Conservation (phyloP, 2,329 filamentous ascomycete species). For the Beauveria sp. region DNA sequence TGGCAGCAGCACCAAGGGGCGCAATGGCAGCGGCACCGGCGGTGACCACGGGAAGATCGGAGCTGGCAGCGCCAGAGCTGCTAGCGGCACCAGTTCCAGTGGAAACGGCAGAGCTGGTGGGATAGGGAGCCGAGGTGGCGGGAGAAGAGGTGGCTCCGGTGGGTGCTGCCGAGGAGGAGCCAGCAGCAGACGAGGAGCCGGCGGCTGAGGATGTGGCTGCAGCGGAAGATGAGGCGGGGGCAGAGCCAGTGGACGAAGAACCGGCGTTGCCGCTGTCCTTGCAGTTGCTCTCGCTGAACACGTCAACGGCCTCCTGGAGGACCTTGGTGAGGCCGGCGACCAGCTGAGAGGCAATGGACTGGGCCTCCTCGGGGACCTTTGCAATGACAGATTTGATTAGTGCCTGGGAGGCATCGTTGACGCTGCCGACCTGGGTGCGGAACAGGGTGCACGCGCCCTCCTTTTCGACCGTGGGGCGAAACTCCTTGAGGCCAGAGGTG, state of each 20-base stretch:
- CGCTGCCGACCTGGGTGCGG: constrained; percentile 16
- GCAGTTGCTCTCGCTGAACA: constrained; percentile 19
- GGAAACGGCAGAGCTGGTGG: neutral
- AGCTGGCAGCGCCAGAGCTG: neutral
- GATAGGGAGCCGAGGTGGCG: neutral
- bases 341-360: constrained; percentile 19
- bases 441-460: neutral
- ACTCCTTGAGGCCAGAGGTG: neutral
- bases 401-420: constrained; percentile 16
- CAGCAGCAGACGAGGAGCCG: neutral
- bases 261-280: constrained; percentile 9
- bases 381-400: constrained; percentile 19
- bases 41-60: neutral
- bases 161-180: neutral
- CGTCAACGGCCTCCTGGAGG: constrained; percentile 13
- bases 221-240: neutral
- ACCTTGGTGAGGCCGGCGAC: constrained; percentile 15
- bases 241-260: neutral
- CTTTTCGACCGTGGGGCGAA: neutral
- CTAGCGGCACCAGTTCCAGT: neutral
- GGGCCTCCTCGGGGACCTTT: constrained; percentile 19
- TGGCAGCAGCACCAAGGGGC: neutral
- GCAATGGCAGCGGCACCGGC: constrained; percentile 4
- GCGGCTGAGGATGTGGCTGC: neutral
- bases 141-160: neutral